phyloP scores from a whole-genome alignment of 768 basidiomycete genomes.

The Amanita fuliginea region DNA sequence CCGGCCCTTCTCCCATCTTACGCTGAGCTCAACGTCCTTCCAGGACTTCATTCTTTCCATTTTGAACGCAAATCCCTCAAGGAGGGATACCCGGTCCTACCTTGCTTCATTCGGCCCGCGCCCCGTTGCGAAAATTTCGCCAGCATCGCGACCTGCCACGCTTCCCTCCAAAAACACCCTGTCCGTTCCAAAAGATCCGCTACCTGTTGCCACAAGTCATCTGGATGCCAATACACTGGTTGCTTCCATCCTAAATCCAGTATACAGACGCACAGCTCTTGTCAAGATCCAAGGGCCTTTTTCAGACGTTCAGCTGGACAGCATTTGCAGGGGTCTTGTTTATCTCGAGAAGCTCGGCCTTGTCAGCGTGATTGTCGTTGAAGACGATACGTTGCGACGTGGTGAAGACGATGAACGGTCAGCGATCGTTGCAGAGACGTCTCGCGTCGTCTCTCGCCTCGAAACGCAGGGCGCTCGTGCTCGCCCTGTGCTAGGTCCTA shows the following conservation, averaged over 20 bases:
- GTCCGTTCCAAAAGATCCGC: constrained; percentile 20
- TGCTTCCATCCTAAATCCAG: constrained; percentile 75
- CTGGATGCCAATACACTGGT: constrained; percentile 44
- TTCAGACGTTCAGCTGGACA: constrained; percentile 84
- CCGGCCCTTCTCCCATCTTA: constrained; percentile 9
- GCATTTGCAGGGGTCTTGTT: constrained; percentile 86
- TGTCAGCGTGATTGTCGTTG: constrained; percentile 91
- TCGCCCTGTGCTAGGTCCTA: constrained; percentile 78
- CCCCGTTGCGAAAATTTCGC: constrained; percentile 24
- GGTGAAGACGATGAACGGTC: constrained; percentile 64
- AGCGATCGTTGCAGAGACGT: constrained; percentile 65
- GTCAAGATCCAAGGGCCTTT: constrained; percentile 98
- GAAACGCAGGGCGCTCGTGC: constrained; percentile 81
- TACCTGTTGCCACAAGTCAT: constrained; percentile 22
- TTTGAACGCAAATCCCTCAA: constrained; percentile 83
- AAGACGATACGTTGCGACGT: constrained; percentile 64
- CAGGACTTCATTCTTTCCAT: constrained; percentile 97
- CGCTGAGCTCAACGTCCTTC: constrained; percentile 9
- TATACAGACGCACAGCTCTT: constrained; percentile 77
- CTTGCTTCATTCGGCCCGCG: constrained; percentile 82
- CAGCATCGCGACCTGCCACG: constrained; percentile 12
- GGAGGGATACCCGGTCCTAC: constrained; percentile 84
- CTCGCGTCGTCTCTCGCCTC: constrained; percentile 73
- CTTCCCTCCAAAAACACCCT: constrained; percentile 14
- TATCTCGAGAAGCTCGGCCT: constrained; percentile 94